Evolutionary conservation across 805 yeast species (phyloP), one percentile per base, ranked within the genome.

Genomic region (Metschnikowia vanudenii): DNA sequence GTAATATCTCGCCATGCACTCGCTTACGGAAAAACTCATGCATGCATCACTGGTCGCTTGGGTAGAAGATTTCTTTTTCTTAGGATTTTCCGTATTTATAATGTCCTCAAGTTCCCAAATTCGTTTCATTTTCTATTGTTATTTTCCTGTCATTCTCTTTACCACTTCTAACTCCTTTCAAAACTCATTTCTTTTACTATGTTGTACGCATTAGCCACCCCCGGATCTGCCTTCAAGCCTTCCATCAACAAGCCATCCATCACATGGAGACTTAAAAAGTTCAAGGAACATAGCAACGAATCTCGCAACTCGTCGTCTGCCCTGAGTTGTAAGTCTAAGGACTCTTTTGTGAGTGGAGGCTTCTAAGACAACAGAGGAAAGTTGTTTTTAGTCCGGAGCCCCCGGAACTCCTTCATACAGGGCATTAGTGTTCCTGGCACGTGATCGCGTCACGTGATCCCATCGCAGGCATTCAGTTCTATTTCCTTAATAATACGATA

Each of bases 211-310:
- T 60, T 68, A 49, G 57, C 69, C 43, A 62, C 66, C 8, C 65
- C 67, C 4, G 69, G 68, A n/a, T 67, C 74, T 5, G 67, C 70
- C 9, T 69, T 69, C 59, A 63, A 60, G 52, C 72, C 73, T 9
- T 64, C 73, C 8, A 45, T 66, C 35, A 61, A 57, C 47, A 65
- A 54, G 47, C 67, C 67, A 11, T 46, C 56, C 37, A 61, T 56
- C 52, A 61, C 73, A 10, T 67, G 74, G 72, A 60, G 73, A 53
- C 61, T 70, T 48, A 57, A 55, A 45, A 67, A 66, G 50, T 69
- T 69, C 56, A 69, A 63, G 53, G 56, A 61, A 33, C 58, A 47
- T 42, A 47, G 38, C 39, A 42, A 16, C 24, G 38, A 41, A 20
- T 52, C 55, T 7, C 52, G 48, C 26, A 43, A 37, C 13, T 35